A percentile compares a stretch with the other conserved stretches of the same genome.
Evolutionary conservation across 1,284 basidiomycete species (phyloP).

Genomic region (Pterulicium gracile): DNA sequence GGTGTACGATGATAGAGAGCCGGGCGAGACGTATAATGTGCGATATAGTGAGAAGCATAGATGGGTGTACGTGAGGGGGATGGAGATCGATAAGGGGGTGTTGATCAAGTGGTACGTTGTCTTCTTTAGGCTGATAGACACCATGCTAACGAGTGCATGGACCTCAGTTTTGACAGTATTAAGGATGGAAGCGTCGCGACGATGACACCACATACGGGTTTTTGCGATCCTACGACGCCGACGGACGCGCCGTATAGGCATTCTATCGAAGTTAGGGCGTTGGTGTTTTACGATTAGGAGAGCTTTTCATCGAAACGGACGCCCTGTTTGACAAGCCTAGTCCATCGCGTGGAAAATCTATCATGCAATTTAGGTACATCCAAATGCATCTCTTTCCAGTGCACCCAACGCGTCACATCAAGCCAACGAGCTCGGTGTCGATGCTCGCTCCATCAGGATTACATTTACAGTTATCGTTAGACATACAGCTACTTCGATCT

Average conservation of each 20-base stretch:
- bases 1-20: conserved; percentile 26
- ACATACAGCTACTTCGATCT: too few species aligned
- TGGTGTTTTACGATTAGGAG: conserved; percentile 21
- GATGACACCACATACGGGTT: conserved; percentile 21
- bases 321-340: too few species aligned
- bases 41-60: conserved; percentile 25
- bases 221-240: conserved; percentile 27
- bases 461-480: too few species aligned
- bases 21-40: conserved; percentile 22
- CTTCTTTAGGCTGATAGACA: not conserved
- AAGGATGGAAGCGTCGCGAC: not conserved
- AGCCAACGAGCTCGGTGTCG: too few species aligned
- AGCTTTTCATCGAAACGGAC: too few species aligned
- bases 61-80: conserved; percentile 35
- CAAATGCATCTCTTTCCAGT: too few species aligned
- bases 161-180: conserved; percentile 8
- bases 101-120: conserved; percentile 33
- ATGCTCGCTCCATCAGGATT: too few species aligned
- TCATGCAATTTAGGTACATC: too few species aligned
- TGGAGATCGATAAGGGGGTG: conserved; percentile 34
- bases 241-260: conserved; percentile 27
- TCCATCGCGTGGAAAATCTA: too few species aligned
- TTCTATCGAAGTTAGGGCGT: conserved; percentile 30
- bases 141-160: not conserved
- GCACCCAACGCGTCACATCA: too few species aligned